Evolutionary conservation across 1,139 yeast species (phyloP).

Genomic region (Kurtzmaniella quercitrusa): DNA sequence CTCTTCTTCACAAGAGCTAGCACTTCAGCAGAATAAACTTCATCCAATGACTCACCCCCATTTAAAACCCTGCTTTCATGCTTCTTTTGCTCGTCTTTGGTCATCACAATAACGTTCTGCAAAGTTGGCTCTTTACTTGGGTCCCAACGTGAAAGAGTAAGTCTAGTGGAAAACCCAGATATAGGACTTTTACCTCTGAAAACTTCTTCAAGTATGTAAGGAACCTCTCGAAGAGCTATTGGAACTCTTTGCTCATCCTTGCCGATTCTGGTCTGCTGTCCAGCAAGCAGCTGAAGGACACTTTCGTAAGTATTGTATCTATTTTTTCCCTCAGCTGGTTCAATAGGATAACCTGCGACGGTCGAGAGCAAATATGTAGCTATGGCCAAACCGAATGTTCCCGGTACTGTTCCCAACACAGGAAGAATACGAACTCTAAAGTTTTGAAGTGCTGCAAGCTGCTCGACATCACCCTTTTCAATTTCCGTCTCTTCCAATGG

Average conservation of each 20-base stretch:
- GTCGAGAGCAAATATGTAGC: conserved; percentile 79
- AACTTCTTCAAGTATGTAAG: conserved; percentile 85
- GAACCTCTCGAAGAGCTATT: conserved; percentile 66
- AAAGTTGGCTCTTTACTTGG: conserved; percentile 51
- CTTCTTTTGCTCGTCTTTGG: conserved; percentile 76
- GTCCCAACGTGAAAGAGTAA: conserved; percentile 82
- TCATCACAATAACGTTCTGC: conserved; percentile 81
- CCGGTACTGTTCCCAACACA: conserved; percentile 95
- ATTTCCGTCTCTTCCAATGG: conserved; percentile 81
- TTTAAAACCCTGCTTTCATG: conserved; percentile 74
- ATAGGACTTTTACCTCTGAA: conserved; percentile 89
- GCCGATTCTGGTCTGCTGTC: conserved; percentile 79
- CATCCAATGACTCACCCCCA: conserved; percentile 58
- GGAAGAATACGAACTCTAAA: conserved; percentile 93
- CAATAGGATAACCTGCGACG: conserved; percentile 83
- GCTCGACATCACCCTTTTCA: conserved; percentile 79
- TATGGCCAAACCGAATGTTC: conserved; percentile 86
- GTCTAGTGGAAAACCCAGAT: conserved; percentile 76
- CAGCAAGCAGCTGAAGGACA: conserved; percentile 76
- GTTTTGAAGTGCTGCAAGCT: conserved; percentile 79
- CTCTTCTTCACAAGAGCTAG: conserved; percentile 57
- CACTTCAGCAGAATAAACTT: conserved; percentile 62
- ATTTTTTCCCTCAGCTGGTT: conserved; percentile 88
- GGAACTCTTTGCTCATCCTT: conserved; percentile 68
- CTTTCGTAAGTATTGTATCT: conserved; percentile 81